phyloP scores from a whole-genome alignment of 371 early-diverging fungal genomes.

The Mortierella sp. region DNA sequence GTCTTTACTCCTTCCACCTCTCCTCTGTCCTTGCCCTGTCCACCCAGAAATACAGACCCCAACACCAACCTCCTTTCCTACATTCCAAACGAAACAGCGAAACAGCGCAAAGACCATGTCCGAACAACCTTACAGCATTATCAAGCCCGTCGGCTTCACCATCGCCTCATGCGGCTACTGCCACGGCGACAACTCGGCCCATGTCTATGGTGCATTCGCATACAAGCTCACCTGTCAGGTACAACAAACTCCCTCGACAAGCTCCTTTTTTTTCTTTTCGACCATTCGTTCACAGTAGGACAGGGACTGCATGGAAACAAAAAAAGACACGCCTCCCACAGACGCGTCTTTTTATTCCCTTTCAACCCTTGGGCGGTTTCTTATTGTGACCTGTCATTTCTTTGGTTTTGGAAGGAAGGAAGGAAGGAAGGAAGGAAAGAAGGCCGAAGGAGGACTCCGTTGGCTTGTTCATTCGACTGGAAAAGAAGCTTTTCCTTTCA shows the following conservation, averaged over 20 bases:
- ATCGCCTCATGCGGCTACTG: slow-evolving; percentile 56
- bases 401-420: background rate
- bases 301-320: background rate
- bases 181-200: slow-evolving; percentile 38
- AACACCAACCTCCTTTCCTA: background rate
- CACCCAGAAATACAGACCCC: background rate
- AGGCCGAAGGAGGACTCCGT: background rate
- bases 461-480: background rate
- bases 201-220: slow-evolving; percentile 51
- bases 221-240: slow-evolving; percentile 48
- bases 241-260: too few relatives aligned
- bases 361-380: background rate
- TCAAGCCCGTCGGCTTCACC: slow-evolving; percentile 50
- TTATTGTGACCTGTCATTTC: slow-evolving; percentile 5
- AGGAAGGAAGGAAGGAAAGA: background rate
- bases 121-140: slow-evolving; percentile 45
- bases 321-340: background rate
- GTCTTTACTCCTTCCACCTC: background rate
- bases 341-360: background rate
- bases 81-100: background rate
- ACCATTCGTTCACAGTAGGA: background rate
- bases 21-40: background rate
- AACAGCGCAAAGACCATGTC: slow-evolving; percentile 23
- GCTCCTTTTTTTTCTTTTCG: background rate
- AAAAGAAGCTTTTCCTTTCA: background rate